These are phyloP conservation scores for Boletus sp. DNA, from an alignment of 768 basidiomycete species.

Conservation along the genomic window DNA sequence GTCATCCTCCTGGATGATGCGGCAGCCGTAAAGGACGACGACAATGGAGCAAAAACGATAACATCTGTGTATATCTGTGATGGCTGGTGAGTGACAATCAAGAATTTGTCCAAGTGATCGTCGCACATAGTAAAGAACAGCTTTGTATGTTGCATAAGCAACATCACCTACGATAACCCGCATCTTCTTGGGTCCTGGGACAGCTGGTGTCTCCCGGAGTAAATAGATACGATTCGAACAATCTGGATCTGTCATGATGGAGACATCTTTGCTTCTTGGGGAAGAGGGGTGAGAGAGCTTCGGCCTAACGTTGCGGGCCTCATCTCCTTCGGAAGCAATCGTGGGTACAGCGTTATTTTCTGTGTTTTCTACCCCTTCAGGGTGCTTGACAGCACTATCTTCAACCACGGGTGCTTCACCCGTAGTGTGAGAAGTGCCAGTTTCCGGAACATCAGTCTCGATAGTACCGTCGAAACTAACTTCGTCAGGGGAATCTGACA, in stretches of 20 bases:
- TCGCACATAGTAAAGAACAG: conserved; percentile 75
- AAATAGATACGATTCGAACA: background rate
- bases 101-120: background rate
- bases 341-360: background rate
- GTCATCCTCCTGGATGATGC: conserved; percentile 17
- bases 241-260: conserved; percentile 17
- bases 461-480: conserved; percentile 28
- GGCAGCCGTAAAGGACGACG: conserved; percentile 55
- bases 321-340: conserved; percentile 6
- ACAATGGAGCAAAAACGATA: conserved; percentile 79
- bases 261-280: conserved; percentile 29
- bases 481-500: conserved; percentile 32
- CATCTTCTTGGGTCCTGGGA: conserved; percentile 48
- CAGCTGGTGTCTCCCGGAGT: background rate
- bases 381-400: background rate
- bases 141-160: conserved; percentile 60
- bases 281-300: conserved; percentile 41
- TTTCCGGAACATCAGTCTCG: conserved; percentile 22
- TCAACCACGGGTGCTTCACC: conserved; percentile 5
- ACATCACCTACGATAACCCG: conserved; percentile 54
- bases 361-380: background rate
- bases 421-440: background rate
- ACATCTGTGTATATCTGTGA: conserved; percentile 78
- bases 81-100: conserved; percentile 1
- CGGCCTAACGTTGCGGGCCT: conserved; percentile 28